These are phyloP conservation scores for Fraxinus velutina DNA, from an alignment of 305 asterid genomes.

Conservation along the genomic window DNA sequence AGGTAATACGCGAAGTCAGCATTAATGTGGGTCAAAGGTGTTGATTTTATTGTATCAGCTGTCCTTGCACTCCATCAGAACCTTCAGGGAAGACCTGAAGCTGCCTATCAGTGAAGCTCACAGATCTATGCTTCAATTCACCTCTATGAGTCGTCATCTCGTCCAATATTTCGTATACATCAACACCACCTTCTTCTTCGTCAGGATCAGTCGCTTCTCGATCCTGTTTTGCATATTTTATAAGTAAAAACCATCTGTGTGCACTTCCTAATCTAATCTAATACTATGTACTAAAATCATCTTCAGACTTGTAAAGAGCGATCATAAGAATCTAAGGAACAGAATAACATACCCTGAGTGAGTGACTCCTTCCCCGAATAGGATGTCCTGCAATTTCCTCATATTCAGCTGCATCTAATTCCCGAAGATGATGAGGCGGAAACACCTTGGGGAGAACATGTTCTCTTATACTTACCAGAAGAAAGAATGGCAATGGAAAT, in stretches of 20 bases:
- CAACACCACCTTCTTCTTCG: constrained; percentile 32
- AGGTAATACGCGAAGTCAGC: background rate
- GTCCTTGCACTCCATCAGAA: constrained; percentile 12
- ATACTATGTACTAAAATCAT: background rate
- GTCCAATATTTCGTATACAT: constrained; percentile 70
- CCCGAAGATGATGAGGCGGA: constrained; percentile 55
- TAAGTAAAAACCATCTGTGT: background rate
- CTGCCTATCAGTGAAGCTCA: constrained; percentile 62
- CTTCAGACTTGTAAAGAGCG: background rate
- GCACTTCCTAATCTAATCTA: background rate
- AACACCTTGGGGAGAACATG: constrained; percentile 74
- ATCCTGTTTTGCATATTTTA: constrained; percentile 44
- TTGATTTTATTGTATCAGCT: background rate
- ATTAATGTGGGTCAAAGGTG: background rate
- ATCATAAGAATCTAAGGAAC: background rate
- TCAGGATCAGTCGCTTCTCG: constrained; percentile 33
- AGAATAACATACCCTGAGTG: constrained; percentile 38
- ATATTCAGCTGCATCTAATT: constrained; percentile 86
- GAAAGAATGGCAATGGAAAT: constrained; percentile 82
- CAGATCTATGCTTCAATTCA: constrained; percentile 69
- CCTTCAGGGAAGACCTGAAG: constrained; percentile 42
- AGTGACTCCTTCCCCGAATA: constrained; percentile 34
- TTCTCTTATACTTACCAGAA: constrained; percentile 66
- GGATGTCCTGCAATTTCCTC: constrained; percentile 69
- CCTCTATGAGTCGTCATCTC: constrained; percentile 85